phyloP scores from a whole-genome alignment of 2,329 filamentous ascomycete genomes.

The Fonsecaea pedrosoi region DNA sequence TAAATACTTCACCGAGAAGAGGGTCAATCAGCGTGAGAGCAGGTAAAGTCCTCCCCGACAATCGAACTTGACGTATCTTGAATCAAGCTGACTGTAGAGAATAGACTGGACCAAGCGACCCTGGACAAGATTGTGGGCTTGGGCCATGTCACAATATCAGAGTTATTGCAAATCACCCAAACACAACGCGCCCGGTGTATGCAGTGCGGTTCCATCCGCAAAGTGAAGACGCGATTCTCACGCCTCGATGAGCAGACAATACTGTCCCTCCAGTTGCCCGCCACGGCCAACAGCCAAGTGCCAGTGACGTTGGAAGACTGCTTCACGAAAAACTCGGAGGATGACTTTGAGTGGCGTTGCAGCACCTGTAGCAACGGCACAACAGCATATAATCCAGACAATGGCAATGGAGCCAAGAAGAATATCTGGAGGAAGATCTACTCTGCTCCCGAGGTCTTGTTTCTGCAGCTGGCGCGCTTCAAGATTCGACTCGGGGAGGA shows the following conservation, averaged over 20 bases:
- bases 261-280: background rate
- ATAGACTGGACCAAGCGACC: background rate
- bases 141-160: background rate
- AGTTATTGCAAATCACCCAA: background rate
- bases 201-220: conserved; percentile 1
- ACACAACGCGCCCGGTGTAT: background rate
- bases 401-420: background rate
- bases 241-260: background rate
- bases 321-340: background rate
- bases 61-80: background rate
- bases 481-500: background rate
- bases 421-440: conserved; percentile 10
- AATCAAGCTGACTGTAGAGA: background rate
- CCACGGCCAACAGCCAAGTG: background rate
- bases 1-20: background rate
- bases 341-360: background rate
- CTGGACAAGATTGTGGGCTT: background rate
- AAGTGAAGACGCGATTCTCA: conserved; percentile 4
- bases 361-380: background rate
- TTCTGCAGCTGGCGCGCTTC: conserved; percentile 27
- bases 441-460: conserved; percentile 30
- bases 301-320: conserved; percentile 11
- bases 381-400: background rate
- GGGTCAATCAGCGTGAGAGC: background rate
- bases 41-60: background rate